Base-by-base conservation (phyloP, 1,284 basidiomycete genomes). In the Cryptococcus sp. region DNA sequence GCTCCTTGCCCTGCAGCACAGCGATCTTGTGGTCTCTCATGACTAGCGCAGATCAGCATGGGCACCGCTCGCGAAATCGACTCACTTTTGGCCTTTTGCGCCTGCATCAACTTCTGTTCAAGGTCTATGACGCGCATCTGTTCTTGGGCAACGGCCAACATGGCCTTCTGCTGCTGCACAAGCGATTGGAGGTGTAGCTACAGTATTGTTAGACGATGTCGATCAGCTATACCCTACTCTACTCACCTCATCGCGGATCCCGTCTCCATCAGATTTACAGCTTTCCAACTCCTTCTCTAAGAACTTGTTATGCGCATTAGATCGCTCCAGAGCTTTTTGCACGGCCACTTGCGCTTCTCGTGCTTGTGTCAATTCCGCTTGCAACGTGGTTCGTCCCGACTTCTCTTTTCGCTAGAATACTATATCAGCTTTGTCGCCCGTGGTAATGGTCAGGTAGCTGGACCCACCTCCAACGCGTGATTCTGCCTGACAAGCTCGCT, bases 11-110 rank as follows among this genome's bases (percentile, higher is more conserved):
- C 49, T 73, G 50, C 45, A 72, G 67, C 7, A 76, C 59, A 5
- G 71, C 53, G 7, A 76, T 64, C 57, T 72, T 72, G 58, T 78
- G 74, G 39, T 76, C 73, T 19, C 72, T 60, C 62, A 76, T 65
- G 8, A 76, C 70, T 62, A 50, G 48, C 40, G 25, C 19, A 20
- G 15, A 25, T 57, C 53, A 57, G 51, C 22, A 3, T n/a, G 8
- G 16, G 39, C 48, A 39, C 5, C 19, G 10, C 11, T 3, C 5
- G 13, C 8, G 16, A 5, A 11, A 41, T 3, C 10, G 35, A 62
- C 71, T 56, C 42, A 71, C 72, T 50, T 57, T 65, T 50, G 3
- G 64, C 70, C n/a, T 63, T 54, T 39, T 72, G 68, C 3, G 68
- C 62, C 31, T 67, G 63, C 1, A 69, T 51, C 5, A 72, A 49